Conservation (phyloP, 768 basidiomycete species). For the Tulasnella sp. region DNA sequence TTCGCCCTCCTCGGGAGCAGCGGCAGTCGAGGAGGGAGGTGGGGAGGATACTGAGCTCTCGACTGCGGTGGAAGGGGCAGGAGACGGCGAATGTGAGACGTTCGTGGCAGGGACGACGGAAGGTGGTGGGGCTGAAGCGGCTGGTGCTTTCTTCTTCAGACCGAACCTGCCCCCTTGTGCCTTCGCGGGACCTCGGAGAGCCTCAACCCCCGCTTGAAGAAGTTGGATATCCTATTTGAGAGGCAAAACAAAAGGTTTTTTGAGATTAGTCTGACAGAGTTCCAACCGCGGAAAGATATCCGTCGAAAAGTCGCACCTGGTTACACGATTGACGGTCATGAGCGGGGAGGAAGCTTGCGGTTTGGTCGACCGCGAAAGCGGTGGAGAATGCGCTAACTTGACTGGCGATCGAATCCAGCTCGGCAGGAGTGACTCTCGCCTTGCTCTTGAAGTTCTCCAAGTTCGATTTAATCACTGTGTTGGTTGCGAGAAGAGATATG, state of each 20-base stretch:
- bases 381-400: not conserved
- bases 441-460: too few relatives aligned
- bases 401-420: not conserved
- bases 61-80: too few relatives aligned
- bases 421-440: not conserved
- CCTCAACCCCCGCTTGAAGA: not conserved
- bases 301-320: not conserved
- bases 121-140: not conserved
- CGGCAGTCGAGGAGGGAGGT: not conserved
- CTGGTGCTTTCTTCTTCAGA: slow-evolving; percentile 1
- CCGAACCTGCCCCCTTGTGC: not conserved
- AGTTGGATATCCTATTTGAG: not conserved
- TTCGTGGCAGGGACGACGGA: not conserved
- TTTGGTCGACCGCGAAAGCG: not conserved
- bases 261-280: not conserved
- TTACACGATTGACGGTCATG: not conserved
- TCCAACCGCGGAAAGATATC: too few relatives aligned
- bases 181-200: not conserved
- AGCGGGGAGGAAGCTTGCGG: not conserved
- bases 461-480: too few relatives aligned
- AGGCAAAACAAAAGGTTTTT: not conserved
- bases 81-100: too few relatives aligned
- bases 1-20: not conserved
- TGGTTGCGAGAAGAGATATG: too few relatives aligned
- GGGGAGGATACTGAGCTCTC: not conserved